Conservation (phyloP, 768 basidiomycete species). For the Mrakia hoshinonis region DNA sequence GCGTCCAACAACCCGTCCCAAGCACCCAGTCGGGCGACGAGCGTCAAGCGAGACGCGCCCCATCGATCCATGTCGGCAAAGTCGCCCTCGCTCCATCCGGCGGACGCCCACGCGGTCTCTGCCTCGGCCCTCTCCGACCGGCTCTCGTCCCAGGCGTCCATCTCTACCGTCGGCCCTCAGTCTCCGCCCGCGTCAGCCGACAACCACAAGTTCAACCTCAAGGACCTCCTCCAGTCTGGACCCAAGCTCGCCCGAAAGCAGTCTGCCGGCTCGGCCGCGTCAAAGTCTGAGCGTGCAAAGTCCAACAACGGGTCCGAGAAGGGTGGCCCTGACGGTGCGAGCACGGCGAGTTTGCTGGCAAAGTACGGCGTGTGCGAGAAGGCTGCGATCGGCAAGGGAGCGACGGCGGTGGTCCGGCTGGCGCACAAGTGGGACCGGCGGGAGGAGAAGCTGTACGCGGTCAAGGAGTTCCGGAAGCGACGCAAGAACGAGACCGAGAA, state of each 20-base stretch:
- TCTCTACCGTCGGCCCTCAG: conserved; percentile 30
- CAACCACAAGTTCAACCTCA: conserved; percentile 63
- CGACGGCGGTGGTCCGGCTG: conserved; percentile 90
- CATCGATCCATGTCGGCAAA: conserved; percentile 26
- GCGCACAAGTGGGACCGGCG: conserved; percentile 98
- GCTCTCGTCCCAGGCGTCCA: conserved; percentile 31
- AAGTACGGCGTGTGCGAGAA: conserved; percentile 98
- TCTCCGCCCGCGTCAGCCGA: conserved; percentile 45
- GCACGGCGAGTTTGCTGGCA: conserved; percentile 56
- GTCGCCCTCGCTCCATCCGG: conserved; percentile 33
- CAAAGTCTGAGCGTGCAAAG: conserved; percentile 54
- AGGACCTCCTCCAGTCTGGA: conserved; percentile 63
- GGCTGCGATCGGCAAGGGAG: conserved; percentile 93
- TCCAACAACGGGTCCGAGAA: conserved; percentile 46
- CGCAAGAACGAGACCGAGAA: conserved; percentile 98
- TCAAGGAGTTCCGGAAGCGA: conserved; percentile 98
- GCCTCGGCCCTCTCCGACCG: conserved; percentile 27
- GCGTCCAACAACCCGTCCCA: conserved; percentile 31
- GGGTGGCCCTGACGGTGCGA: conserved; percentile 49
- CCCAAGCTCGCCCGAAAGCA: conserved; percentile 67
- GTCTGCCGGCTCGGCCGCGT: conserved; percentile 60
- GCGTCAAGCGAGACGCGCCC: conserved; percentile 1
- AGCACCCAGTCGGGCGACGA: conserved; percentile 33
- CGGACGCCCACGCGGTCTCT: conserved; percentile 24
- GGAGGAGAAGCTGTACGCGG: conserved; percentile 94